Evolutionary conservation across 1,139 yeast species (phyloP).

Genomic region (Zygoascus hellenicus): DNA sequence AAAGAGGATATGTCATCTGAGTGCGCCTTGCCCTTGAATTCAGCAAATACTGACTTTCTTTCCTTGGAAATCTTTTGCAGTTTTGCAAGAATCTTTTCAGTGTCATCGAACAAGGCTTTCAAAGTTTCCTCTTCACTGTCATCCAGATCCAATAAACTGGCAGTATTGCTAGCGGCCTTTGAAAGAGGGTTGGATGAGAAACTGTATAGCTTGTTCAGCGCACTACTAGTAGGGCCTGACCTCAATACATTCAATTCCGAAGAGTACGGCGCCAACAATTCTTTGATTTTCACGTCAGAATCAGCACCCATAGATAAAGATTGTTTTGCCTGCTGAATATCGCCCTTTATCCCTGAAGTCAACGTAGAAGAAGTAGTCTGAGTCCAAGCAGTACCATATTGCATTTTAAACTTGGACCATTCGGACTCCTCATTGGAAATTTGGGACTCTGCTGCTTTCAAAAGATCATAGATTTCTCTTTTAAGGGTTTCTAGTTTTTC

Average conservation of each 20-base stretch:
- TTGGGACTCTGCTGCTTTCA: conserved; percentile 40
- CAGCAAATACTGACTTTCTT: conserved; percentile 54
- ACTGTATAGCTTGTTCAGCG: conserved; percentile 29
- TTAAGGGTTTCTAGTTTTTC: conserved; percentile 18
- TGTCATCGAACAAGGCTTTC: conserved; percentile 37
- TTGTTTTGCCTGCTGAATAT: conserved; percentile 52
- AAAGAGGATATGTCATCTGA: conserved; percentile 81
- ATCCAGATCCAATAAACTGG: conserved; percentile 58
- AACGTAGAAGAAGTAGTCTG: conserved; percentile 37
- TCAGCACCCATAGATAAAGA: conserved; percentile 62
- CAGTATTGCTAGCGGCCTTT: conserved; percentile 22
- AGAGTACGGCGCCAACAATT: conserved; percentile 36
- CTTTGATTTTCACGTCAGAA: conserved; percentile 56
- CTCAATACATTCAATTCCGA: conserved; percentile 35
- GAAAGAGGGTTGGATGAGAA: conserved; percentile 14
- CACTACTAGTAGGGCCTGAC: conserved; percentile 29
- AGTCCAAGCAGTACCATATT: conserved; percentile 36
- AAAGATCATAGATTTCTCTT: conserved; percentile 20
- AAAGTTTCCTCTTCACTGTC: conserved; percentile 37
- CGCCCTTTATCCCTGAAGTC: conserved; percentile 41
- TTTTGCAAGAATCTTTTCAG: conserved; percentile 41
- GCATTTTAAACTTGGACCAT: conserved; percentile 30
- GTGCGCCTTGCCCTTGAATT: conserved; percentile 65
- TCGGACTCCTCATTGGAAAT: conserved; percentile 37
- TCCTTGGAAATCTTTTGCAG: conserved; percentile 51